Conservation (phyloP, 306 rosid genomes). For the Gastrolobium bilobum region DNA sequence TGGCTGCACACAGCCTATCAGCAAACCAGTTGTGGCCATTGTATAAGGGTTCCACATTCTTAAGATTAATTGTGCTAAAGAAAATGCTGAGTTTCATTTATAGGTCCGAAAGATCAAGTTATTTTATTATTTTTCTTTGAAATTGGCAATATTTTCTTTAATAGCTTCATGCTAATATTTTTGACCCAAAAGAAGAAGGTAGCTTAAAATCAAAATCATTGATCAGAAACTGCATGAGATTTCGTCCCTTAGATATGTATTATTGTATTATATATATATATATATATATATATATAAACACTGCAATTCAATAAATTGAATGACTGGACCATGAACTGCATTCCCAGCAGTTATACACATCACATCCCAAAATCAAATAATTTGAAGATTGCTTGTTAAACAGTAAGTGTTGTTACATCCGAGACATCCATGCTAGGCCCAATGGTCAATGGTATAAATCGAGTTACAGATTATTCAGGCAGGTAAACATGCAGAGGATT, state of each 20-base stretch:
- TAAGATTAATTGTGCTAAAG: not conserved
- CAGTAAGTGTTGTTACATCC: not conserved
- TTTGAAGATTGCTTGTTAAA: not conserved
- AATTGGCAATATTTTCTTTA: constrained; percentile 38
- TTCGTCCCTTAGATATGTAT: not conserved
- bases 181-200: not conserved
- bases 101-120: constrained; percentile 24
- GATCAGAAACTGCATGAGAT: not conserved
- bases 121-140: constrained; percentile 8
- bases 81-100: constrained; percentile 1
- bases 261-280: not conserved
- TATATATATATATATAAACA: not conserved
- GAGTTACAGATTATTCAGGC: constrained; percentile 14
- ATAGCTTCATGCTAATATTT: constrained; percentile 3
- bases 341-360: constrained; percentile 1
- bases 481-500: constrained; percentile 5
- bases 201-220: constrained; percentile 21
- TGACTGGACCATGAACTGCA: not conserved
- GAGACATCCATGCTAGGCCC: not conserved
- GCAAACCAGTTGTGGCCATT: not conserved
- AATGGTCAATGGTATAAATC: constrained; percentile 36
- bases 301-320: constrained; percentile 23
- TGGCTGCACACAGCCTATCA: not conserved
- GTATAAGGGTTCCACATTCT: constrained; percentile 22
- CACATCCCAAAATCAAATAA: constrained; percentile 26